Base-by-base conservation (phyloP, 73 alveolate genomes). In the Loxodes magnus region DNA sequence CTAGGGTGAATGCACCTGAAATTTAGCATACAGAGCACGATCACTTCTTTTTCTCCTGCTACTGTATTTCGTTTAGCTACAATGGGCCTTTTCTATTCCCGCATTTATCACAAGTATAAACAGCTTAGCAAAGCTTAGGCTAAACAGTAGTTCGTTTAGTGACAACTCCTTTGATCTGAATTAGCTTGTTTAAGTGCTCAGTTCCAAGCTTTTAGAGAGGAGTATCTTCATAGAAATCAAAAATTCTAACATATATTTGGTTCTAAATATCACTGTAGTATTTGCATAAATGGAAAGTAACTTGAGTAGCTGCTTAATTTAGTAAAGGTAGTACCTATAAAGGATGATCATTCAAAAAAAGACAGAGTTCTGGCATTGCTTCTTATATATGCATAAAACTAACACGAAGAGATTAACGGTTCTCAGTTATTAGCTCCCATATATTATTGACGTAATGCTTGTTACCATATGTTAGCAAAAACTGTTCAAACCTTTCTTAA, bases 311-410 rank as follows among this genome's bases (percentile, higher is more conserved):
- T 19, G 87, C 96, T 43, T 90, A 97, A 66, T 95, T 90, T 29
- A 94, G 59, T 43, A 87, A 79, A 3, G 98, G 98, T 12, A 88
- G 65, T 10, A 90, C 76, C 19, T 79, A 71, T 14, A 73, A 68
- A 1, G 99, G 99, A 27, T 90, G 87, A 50, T 86, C 94, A 48
- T 94, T 93, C 0, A 94, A 84, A 98, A 98, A 92, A 34, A 79
- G 70, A n/a, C 98, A 96, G 19, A 95, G 64, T 31, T 4, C 93
- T 69, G 41, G 92, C 85, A 43, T 77, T 69, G 31, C 51, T 54
- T 23, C 22, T 41, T 31, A 75, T 77, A 25, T 80, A 65, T 64
- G 92, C 89, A 10, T 74, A 52, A 56, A 82, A 84, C 50, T 73
- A 62, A 33, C 84, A 53, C 93, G 98, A 30, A 91, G 64, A 35